A percentile compares a stretch with the other conserved stretches of the same genome.
These are phyloP conservation scores for Kodamaea neixiangensis DNA, from an alignment of 805 yeast genomes.

Conservation along the genomic window DNA sequence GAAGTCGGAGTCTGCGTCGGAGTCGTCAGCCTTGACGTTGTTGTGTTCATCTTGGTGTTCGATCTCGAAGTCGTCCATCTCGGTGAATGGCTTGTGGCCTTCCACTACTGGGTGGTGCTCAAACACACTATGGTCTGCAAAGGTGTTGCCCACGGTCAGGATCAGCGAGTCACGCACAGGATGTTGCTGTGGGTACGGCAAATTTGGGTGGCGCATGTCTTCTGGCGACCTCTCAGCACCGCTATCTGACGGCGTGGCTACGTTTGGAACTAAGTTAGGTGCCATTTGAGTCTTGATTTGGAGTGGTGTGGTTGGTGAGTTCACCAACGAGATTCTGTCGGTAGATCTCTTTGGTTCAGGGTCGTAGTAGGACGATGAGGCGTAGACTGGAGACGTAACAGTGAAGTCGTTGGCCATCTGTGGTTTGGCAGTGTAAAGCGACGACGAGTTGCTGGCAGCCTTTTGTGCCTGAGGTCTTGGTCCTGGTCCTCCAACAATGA, in stretches of 20 bases:
- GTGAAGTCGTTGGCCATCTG: slow-evolving; percentile 38
- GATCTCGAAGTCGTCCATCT: slow-evolving; percentile 36
- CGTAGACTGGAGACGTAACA: slow-evolving; percentile 6
- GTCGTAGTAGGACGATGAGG: slow-evolving; percentile 11
- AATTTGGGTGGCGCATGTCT: slow-evolving; percentile 12
- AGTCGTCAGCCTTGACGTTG: slow-evolving; percentile 20
- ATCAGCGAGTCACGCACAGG: slow-evolving; percentile 10
- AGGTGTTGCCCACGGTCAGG: slow-evolving; percentile 8
- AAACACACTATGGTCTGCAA: slow-evolving; percentile 32
- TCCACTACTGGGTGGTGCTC: slow-evolving; percentile 49
- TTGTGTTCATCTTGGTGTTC: slow-evolving; percentile 15
- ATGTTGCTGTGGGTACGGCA: slow-evolving; percentile 28
- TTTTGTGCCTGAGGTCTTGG: slow-evolving; percentile 1
- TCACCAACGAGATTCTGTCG: slow-evolving; percentile 23
- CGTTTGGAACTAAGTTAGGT: slow-evolving; percentile 30
- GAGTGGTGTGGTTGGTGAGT: slow-evolving; percentile 37
- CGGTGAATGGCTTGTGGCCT: slow-evolving; percentile 48
- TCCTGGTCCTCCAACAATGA: neutral
- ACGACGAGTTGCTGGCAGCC: slow-evolving; percentile 17
- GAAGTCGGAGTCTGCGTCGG: slow-evolving; percentile 60
- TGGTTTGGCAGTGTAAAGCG: slow-evolving; percentile 34
- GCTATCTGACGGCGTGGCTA: slow-evolving; percentile 11
- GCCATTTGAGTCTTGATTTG: slow-evolving; percentile 32
- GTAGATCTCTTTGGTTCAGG: slow-evolving; percentile 8
- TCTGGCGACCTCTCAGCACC: slow-evolving; percentile 17